Base-by-base conservation (phyloP, 2,329 filamentous ascomycete species). In the Diaporthe longicolla region DNA sequence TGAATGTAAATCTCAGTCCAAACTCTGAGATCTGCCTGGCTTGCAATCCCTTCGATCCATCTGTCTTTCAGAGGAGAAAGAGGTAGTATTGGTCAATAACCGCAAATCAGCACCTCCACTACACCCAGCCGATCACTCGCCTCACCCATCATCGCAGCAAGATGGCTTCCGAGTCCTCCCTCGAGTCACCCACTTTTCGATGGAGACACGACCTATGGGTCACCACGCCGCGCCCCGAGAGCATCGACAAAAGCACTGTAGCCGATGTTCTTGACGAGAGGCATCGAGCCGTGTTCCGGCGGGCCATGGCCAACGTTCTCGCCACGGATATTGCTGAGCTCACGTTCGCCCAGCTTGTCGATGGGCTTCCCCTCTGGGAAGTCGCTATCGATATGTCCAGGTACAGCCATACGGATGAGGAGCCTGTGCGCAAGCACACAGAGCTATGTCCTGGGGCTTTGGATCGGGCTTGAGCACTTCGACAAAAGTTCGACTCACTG, bases 121-220 rank as follows among this genome's bases (percentile, higher is more conserved):
- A 32, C 26, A 57, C 7, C 54, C 10, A 35, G 54, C 17, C 17
- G n/a, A 32, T 5, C 54, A 1, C 29, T 32, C 37, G 35, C 8
- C 8, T 37, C 35, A 19, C 52, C 19, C 26, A 21, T 32, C 29
- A 3, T 57, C 32, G 6, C 32, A 58, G 24, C 17, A 37, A 37
- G 10, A 58, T 58, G 55, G 55, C 55, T 17, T 61, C n/a, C n/a
- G n/a, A n/a, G n/a, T n/a, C 58, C 11, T 61, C 58, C 37, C 58
- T 61, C 3, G 37, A 61, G 37, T 61, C 58, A 45, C 37, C 37
- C 8, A 61, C 58, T 21, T 61, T 58, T 6, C 58, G 24, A 10
- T 61, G 58, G 37, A 61, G 29, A 45, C 37, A 24, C 5, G 58
- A 61, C 37, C n/a, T 7, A 45, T 61, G 58, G 58, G 9, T 29